phyloP scores from a whole-genome alignment of 2,329 filamentous ascomycete species.

The Tolypocladium capitatum region DNA sequence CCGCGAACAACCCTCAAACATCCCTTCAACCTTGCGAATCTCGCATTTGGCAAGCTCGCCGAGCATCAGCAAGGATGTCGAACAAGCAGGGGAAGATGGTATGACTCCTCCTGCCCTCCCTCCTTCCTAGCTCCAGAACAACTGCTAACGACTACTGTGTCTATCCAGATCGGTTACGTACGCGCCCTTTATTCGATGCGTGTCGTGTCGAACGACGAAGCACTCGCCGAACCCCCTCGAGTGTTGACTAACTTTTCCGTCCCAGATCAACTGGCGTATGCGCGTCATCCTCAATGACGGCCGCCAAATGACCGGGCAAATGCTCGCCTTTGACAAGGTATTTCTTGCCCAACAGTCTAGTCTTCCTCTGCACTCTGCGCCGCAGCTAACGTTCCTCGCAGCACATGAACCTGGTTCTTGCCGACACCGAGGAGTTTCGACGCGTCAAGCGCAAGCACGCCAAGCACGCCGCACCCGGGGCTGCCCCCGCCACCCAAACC shows the following conservation, averaged over 20 bases:
- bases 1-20: constrained; percentile 23
- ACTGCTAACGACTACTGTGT: constrained; percentile 44
- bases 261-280: constrained; percentile 99
- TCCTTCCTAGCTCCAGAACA: constrained; percentile 34
- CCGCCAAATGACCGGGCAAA: constrained; percentile 91
- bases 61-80: constrained; percentile 19
- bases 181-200: constrained; percentile 24
- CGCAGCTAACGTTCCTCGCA: constrained; percentile 20
- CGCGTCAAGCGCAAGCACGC: constrained; percentile 74
- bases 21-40: constrained; percentile 26
- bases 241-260: constrained; percentile 1
- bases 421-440: constrained; percentile 96
- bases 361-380: neutral
- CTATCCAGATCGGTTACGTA: constrained; percentile 56
- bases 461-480: constrained; percentile 54
- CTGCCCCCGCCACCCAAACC: constrained; percentile 44
- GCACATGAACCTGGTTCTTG: constrained; percentile 99
- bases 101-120: constrained; percentile 33
- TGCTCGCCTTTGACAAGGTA: constrained; percentile 98
- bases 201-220: neutral
- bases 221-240: too few relatives aligned
- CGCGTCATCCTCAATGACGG: constrained; percentile 90
- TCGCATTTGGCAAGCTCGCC: constrained; percentile 13
- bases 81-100: constrained; percentile 99
- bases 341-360: constrained; percentile 2